Evolutionary conservation across 1,284 basidiomycete genomes (phyloP), one percentile per base, ranked within the genome.

Genomic region (Gymnopus androsaceus): DNA sequence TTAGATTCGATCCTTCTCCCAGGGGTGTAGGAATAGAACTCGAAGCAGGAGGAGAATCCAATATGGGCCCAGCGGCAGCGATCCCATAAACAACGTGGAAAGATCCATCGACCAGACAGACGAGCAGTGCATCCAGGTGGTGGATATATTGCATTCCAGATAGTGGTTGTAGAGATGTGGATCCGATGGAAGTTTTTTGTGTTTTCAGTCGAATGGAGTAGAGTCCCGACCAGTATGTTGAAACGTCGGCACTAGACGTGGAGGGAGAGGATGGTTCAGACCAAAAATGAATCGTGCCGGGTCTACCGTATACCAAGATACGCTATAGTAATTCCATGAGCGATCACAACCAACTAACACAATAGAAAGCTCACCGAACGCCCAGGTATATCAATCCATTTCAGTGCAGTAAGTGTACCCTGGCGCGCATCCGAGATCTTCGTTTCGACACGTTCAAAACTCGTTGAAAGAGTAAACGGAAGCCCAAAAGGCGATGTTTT

Each of bases 91-190:
- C 66, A 44, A 78, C 77, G 66, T 87, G 82, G 60, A 88, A 77
- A 7, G 87, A 84, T 3, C 90, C 89, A 62, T 92, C 89, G 44
- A 79, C 76, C 11, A 91, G 74, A 5, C 80, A 75, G 31, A 90
- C 58, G 15, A 89, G 56, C 36, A 89, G 69, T 3, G 69, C 56
- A 64, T 90, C 88, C 42, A 69, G 69, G 12, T 69, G 66, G 2
- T 59, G 64, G 15, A 80, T 61, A 64, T 88, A 86, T 21, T 74
- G 67, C 31, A 88, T 65, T 0, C 90, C 88, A 23, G 84, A 79
- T 19, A 80, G 71, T 2, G 76, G 77, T 54, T 80, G 76, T 33
- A 87, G 72, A 9, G 77, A 67, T 1, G 86, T 86, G 15, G 84
- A 83, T n/a, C 78, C 81, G 11, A 74, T 69, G 14, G 83, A 87